Evolutionary conservation across 139 green algal species (phyloP).

Genomic region (Trebouxia sp.): DNA sequence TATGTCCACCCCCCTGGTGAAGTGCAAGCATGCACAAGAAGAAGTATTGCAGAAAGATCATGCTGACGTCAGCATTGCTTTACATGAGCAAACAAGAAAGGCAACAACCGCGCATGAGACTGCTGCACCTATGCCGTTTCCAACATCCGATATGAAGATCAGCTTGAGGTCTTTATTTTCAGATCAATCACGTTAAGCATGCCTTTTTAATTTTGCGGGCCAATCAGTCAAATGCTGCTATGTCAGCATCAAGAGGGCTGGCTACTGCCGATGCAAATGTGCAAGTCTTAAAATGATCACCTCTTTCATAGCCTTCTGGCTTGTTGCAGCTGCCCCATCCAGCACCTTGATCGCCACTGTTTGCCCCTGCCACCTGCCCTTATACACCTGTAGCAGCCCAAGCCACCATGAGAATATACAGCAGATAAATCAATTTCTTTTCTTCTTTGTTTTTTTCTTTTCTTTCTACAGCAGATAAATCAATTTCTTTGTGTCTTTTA

Average conservation of each 20-base stretch:
- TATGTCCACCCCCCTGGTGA: too few species aligned
- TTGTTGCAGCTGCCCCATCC: conserved; percentile 25
- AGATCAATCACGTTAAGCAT: too few species aligned
- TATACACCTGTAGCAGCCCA: conserved; percentile 53
- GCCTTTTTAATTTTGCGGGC: too few species aligned
- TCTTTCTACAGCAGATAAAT: not conserved
- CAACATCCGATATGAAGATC: too few species aligned
- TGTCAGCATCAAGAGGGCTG: not conserved
- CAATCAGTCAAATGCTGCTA: not conserved
- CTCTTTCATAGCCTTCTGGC: conserved; percentile 1
- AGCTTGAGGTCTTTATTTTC: too few species aligned
- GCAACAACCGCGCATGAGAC: too few species aligned
- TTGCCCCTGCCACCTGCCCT: conserved; percentile 47
- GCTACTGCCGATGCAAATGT: not conserved
- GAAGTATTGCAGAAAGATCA: too few species aligned
- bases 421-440: not conserved
- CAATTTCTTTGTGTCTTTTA: not conserved
- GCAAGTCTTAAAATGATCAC: not conserved
- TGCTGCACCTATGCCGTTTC: too few species aligned
- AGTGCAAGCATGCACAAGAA: too few species aligned
- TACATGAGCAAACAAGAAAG: too few species aligned
- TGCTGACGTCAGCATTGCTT: too few species aligned
- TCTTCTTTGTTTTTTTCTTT: not conserved
- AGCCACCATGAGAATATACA: not conserved
- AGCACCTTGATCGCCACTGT: conserved; percentile 66